Base-by-base conservation (phyloP, 371 early-diverging fungal genomes). In the Syncephalastrum sp. region DNA sequence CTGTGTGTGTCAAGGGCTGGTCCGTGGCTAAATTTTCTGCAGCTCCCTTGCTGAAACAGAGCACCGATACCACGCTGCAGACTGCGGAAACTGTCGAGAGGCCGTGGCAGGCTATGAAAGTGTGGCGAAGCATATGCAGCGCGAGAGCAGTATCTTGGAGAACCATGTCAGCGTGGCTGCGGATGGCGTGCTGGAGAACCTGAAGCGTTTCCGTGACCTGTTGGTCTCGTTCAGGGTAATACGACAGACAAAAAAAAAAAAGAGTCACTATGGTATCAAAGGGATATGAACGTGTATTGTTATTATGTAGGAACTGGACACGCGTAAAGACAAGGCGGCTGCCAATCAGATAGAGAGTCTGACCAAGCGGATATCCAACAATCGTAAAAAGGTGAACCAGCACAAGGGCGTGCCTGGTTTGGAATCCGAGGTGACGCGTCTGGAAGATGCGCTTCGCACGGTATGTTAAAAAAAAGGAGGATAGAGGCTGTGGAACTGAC, bases 161-260 rank as follows among this genome's bases (percentile, higher is more conserved):
- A 79, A 82, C n/a, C 79, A 84, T 48, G 65, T 68, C 27, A 58
- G 50, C 41, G 53, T 27, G 38, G 54, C 74, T 1, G 65, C 74
- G 8, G 77, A 84, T 53, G 83, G 81, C 1, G 70, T 86, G 15
- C 61, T 89, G 13, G 91, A 91, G 48, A 77, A 82, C 57, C 54
- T 91, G 59, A 91, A 91, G 52, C 72, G 81, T 10, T 82, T 87
- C 53, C 78, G 91, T 6, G 89, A 91, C 62, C 55, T 88, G n/a
- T 66, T 87, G 16, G 75, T 85, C 3, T 82, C 88, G 15, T 78
- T 83, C 61, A 68, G 72, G 64, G 88, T 86, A 69, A 53, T 23
- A 21, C 21, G 21, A 21, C 21, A 21, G 21, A 21, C n/a, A 21
- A 2, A 23, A 21, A 48, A 16, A 4, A 27, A 17, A 21, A 21